These are phyloP conservation scores for Dactylorhiza incarnata DNA, from an alignment of 106 monocot genomes.

Conservation along the genomic window DNA sequence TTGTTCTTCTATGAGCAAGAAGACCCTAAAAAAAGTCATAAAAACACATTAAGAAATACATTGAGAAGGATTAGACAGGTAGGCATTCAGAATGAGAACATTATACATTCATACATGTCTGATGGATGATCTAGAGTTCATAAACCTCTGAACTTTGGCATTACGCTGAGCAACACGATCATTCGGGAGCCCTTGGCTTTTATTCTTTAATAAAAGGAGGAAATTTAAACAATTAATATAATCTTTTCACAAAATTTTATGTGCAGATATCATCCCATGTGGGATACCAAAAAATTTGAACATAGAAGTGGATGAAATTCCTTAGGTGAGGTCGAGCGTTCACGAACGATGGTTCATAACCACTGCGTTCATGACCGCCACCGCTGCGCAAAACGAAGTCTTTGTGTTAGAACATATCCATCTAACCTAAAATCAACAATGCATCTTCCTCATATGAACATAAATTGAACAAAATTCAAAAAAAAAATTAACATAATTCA, in stretches of 20 bases:
- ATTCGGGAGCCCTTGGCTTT: slow-evolving; percentile 56
- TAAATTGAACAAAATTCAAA: no score
- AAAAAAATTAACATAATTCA: no score
- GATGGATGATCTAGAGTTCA: slow-evolving; percentile 73
- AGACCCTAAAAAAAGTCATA: slow-evolving; percentile 30
- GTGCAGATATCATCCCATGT: neutral
- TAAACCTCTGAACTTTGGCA: slow-evolving; percentile 43
- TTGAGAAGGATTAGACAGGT: neutral
- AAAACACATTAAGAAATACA: neutral
- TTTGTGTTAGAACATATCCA: no score
- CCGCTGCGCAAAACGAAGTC: no score
- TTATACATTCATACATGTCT: slow-evolving; percentile 57
- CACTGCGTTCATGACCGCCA: no score
- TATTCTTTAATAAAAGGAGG: slow-evolving; percentile 36
- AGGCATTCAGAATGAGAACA: neutral
- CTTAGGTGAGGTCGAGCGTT: no score
- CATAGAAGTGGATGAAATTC: no score
- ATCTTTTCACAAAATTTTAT: neutral
- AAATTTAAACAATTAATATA: neutral
- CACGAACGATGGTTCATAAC: no score
- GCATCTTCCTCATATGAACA: no score
- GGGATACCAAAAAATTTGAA: no score
- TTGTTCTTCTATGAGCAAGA: slow-evolving; percentile 76
- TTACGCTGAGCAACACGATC: slow-evolving; percentile 32
- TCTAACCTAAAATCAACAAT: no score